Evolutionary conservation across 495 filamentous ascomycete genomes (phyloP).

Genomic region (Rostrohypoxylon terebratum): DNA sequence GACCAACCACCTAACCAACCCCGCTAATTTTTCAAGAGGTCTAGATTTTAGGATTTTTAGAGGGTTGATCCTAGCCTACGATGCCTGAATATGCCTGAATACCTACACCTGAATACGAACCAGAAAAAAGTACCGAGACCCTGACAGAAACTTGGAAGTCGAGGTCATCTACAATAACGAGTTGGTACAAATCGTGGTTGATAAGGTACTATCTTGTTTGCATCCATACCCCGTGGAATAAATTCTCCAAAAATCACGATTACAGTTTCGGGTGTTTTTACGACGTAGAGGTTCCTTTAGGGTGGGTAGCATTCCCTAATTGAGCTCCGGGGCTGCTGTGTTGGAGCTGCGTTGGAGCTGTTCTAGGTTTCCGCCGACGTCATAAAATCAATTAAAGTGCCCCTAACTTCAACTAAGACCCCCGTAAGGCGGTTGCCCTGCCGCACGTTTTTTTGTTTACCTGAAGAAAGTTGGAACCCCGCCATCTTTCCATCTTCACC

Average conservation of each 20-base stretch:
- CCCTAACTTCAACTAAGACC: not conserved
- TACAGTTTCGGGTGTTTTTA: constrained; percentile 11
- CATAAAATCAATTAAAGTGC: constrained; percentile 13
- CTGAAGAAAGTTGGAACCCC: constrained; percentile 3
- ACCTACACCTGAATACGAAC: not conserved
- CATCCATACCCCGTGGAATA: not conserved
- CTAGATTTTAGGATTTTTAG: constrained; percentile 5
- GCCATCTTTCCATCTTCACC: not conserved
- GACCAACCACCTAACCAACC: constrained; percentile 16
- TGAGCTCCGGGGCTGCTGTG: no score
- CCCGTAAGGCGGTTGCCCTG: constrained; percentile 32
- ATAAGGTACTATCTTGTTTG: not conserved
- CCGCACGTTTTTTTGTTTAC: constrained; percentile 29
- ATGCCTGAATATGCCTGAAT: not conserved
- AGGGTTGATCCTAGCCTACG: not conserved
- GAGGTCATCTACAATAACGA: not conserved
- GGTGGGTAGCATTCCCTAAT: constrained; percentile 11
- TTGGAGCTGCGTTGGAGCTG: constrained; percentile 2
- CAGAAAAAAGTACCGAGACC: not conserved
- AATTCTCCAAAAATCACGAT: not conserved
- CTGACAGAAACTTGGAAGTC: not conserved
- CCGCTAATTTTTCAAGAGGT: constrained; percentile 28
- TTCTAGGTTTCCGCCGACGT: constrained; percentile 19
- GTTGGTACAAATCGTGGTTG: not conserved
- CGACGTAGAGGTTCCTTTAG: not conserved